Evolutionary conservation across 2,329 filamentous ascomycete genomes (phyloP), one percentile per base, ranked within the genome.

Genomic region (Penicillium expansum): DNA sequence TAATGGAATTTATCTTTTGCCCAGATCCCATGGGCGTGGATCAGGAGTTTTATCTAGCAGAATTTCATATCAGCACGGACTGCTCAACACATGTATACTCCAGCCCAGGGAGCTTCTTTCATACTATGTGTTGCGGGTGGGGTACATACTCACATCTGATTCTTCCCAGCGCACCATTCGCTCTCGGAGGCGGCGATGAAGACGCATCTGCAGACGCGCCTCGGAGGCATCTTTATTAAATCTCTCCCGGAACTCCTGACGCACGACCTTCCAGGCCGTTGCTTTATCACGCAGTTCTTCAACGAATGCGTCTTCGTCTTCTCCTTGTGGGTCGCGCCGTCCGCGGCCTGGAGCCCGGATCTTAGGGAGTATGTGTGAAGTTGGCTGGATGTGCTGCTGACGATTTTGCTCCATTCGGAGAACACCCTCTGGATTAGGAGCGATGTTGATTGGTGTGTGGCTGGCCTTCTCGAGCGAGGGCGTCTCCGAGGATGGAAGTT

Each of bases 111-210:
- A 29, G 22, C 5, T 32, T 35, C 5, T 7, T 33, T 20, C 24
- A 47, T 24, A 42, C 13, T 14, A 20, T 27, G 11, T 32, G 20
- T 48, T 45, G 18, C 29, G 43, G 18, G 64, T 61, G 62, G 10
- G 48, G 61, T 67, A 76, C 75, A 66, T 76, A 77, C 74, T 76
- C 73, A 77, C 73, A 76, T 77, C 74, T 54, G 71, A 66, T 57
- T 76, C 72, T 55, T 75, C 73, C 75, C 75, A 77, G 39, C 67
- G 69, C 8, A 68, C 63, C 44, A 66, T 60, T 27, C 72, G 68
- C 51, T 73, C 67, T 52, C 73, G 72, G 43, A 72, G 70, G 42
- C 73, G 62, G 38, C 75, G 74, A 35, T 69, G 61, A 57, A 75
- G 68, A 32, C 75, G 71, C 75, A 77, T 77, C 62, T 77, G 75